Evolutionary conservation across 1,284 basidiomycete species (phyloP), one percentile per base, ranked within the genome.

Genomic region (Marasmius tenuissimus): DNA sequence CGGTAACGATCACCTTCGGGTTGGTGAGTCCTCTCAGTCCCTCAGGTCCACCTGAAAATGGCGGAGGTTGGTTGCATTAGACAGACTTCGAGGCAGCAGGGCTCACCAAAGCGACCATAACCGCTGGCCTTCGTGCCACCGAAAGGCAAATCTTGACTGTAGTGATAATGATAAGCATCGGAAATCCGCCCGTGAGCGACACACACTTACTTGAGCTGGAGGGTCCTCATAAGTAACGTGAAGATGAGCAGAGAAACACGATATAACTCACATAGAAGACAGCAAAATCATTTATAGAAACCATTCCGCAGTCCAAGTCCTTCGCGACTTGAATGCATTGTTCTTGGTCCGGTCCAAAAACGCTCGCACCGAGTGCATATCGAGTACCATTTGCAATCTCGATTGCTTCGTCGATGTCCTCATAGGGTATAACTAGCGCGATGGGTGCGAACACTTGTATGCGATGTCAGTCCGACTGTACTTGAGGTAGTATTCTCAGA

Each of bases 241-340:
- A 49, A 37, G 40, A 55, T 22, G 49, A 16, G 14, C n/a, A 34
- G n/a, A 18, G 39, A 34, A 8, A 20, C 3, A 59, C 57, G 59
- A 22, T 34, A 61, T 34, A 49, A 80, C 89, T 77, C 68, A 92
- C 89, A 73, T 98, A 98, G 78, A 92, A 96, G 3, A 96, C 92
- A 22, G 89, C 96, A 74, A 93, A 97, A 76, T 97, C 95, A 70
- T 98, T 98, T 69, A 98, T 84, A 40, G 96, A 91, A 9, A 98
- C 96, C 97, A 99, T 98, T 45, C 97, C 97, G 67, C 94, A 96
- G 62, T 96, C 85, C 53, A 98, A 76, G 56, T 81, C 76, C 61
- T 87, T 85, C 16, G 95, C 94, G 11, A 98, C 89, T 58, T 87
- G 80, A 58, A 91, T 68, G 70, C 94, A 96, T 51, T 91, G 78